Base-by-base conservation (phyloP, 1,139 yeast species). In the Nakaseomyces kungkrabaensis region DNA sequence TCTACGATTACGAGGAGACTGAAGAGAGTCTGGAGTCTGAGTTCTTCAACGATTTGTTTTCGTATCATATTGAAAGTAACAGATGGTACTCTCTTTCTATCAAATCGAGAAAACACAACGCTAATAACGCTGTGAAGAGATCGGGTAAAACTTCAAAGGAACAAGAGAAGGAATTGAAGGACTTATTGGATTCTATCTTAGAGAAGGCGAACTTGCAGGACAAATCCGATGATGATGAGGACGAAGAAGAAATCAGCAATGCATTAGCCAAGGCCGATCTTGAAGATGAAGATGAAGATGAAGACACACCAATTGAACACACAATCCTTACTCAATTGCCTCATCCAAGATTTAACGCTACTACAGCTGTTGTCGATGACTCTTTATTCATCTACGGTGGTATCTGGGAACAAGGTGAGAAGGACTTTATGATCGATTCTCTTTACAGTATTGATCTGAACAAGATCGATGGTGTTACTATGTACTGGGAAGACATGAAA, bases 1-100 rank as follows among this genome's bases (percentile, higher is more conserved):
- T 92, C 11, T 90, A 79, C 62, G 98, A 92, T 68, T 85, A 78
- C 54, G 96, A 89, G 57, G 98, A 92, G 67, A 90, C 96, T 36
- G 97, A 92, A 66, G 98, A 92, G 66, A 79, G 85, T 48, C 71
- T 92, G 56, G 94, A 85, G 45, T 87, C 96, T 3, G 81, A 79
- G 48, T 92, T 90, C 63, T 92, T 78, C 70, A 89, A 90, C 63
- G 82, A 82, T 54, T 69, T 92, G 49, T 82, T 81, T 61, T 83
- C 94, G 4, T 90, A 87, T 65, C 95, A 90, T 56, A 74, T 83
- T 27, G 97, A 89, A 58, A 76, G 82, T 31, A 90, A 90, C 66
- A 78, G 96, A 65, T 92, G 98, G 98, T 86, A 81, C 61, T 78
- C 85, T 17, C 69, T 89, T 57, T 69, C 78, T 9, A 68, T 92